These are phyloP conservation scores for Hypoxylon sp. DNA, from an alignment of 2,329 filamentous ascomycete species.

Conservation along the genomic window DNA sequence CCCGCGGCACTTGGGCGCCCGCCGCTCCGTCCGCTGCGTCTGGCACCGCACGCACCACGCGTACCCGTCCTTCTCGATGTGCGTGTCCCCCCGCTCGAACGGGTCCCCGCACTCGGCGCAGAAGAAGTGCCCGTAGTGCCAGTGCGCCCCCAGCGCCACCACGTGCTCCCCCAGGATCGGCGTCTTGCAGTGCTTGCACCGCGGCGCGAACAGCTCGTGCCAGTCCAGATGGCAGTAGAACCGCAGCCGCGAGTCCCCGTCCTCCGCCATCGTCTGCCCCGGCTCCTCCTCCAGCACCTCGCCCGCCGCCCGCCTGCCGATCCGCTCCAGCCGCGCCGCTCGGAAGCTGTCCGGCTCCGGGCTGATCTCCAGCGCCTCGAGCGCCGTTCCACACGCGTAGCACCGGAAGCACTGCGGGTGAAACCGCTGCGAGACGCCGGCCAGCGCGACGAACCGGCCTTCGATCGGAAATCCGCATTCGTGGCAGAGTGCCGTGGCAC, in stretches of 20 bases:
- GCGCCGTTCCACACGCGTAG: constrained; percentile 82
- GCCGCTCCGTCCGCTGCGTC: constrained; percentile 87
- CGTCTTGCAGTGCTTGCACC: constrained; percentile 95
- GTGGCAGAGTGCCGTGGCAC: constrained; percentile 77
- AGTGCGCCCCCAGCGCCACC: constrained; percentile 91
- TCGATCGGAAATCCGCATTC: constrained; percentile 86
- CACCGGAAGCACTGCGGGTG: constrained; percentile 94
- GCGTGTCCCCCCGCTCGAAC: constrained; percentile 75
- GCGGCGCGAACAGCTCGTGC: constrained; percentile 91
- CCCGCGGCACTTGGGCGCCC: constrained; percentile 85
- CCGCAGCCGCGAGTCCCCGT: constrained; percentile 75
- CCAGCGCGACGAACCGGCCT: constrained; percentile 86
- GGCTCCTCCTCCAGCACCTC: constrained; percentile 69
- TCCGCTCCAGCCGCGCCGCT: constrained; percentile 75
- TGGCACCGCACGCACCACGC: constrained; percentile 96
- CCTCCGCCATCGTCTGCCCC: constrained; percentile 70
- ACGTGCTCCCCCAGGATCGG: constrained; percentile 96
- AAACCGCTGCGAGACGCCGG: constrained; percentile 76
- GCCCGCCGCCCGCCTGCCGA: constrained; percentile 65
- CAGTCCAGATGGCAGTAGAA: constrained; percentile 99
- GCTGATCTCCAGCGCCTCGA: constrained; percentile 96
- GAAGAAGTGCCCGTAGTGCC: constrained; percentile 98
- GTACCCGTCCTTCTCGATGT: constrained; percentile 95
- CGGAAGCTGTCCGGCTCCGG: constrained; percentile 83
- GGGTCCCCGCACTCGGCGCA: constrained; percentile 98